These are phyloP conservation scores for Alternaria incomplexa DNA, from an alignment of 2,329 filamentous ascomycete genomes.

Conservation along the genomic window DNA sequence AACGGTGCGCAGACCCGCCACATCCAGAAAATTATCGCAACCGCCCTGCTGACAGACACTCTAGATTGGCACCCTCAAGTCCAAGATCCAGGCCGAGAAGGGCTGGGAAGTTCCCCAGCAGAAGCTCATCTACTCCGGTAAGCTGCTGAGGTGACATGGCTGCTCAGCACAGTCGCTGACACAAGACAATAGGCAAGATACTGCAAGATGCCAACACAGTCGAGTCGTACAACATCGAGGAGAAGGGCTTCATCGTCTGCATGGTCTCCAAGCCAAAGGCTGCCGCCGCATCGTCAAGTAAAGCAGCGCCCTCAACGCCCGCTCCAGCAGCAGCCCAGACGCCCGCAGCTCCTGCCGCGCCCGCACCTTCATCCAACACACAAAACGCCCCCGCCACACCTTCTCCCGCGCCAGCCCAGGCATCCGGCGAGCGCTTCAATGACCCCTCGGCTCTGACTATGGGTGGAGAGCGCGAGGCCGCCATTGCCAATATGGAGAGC, in stretches of 20 bases:
- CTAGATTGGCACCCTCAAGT: conserved; percentile 88
- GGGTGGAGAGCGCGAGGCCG: conserved; percentile 80
- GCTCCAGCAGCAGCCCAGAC: conserved; percentile 54
- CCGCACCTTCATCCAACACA: conserved; percentile 53
- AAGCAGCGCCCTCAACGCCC: conserved; percentile 65
- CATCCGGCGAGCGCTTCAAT: conserved; percentile 58
- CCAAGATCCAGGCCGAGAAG: conserved; percentile 89
- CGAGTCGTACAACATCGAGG: conserved; percentile 96
- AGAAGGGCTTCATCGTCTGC: conserved; percentile 99
- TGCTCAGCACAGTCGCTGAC: conserved; percentile 35
- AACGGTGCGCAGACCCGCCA: conserved; percentile 65
- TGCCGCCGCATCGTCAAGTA: conserved; percentile 55
- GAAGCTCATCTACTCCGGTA: conserved; percentile 98
- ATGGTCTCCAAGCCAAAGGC: conserved; percentile 95
- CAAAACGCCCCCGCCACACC: conserved; percentile 59
- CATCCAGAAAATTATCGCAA: conserved; percentile 14
- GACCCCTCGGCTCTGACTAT: conserved; percentile 85
- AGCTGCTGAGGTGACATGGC: conserved; percentile 32
- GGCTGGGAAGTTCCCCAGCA: conserved; percentile 89
- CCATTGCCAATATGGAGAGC: conserved; percentile 90
- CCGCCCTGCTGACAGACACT: conserved; percentile 16
- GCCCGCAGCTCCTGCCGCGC: conserved; percentile 64
- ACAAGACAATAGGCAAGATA: conserved; percentile 77
- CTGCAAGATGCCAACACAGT: conserved; percentile 97
- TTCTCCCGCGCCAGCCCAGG: conserved; percentile 55